These are phyloP conservation scores for Leishmania guyanensis DNA, from an alignment of 208 protist genomes.

Conservation along the genomic window DNA sequence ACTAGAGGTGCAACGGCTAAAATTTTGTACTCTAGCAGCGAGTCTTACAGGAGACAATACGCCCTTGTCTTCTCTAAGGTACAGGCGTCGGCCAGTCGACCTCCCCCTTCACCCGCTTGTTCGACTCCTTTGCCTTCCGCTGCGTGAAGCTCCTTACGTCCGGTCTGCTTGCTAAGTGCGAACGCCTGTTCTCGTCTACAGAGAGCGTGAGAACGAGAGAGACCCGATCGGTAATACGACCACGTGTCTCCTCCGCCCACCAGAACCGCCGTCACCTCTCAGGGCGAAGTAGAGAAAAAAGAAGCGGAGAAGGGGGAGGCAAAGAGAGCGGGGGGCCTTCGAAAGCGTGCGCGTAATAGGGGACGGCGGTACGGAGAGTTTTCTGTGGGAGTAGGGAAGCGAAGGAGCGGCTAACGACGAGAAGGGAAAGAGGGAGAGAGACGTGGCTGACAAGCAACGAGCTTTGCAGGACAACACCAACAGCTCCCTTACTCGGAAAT, in stretches of 20 bases:
- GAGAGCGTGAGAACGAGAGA: constrained; percentile 1
- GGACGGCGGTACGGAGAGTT: not conserved
- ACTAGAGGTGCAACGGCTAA: not conserved
- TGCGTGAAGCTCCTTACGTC: not conserved
- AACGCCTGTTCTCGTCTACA: not conserved
- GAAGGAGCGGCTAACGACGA: not conserved
- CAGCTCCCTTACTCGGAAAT: not conserved
- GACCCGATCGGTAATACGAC: not conserved
- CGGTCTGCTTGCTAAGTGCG: not conserved
- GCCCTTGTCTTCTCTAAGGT: not conserved
- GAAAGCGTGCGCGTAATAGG: not conserved
- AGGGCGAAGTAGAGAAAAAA: not conserved
- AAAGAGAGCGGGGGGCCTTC: not conserved
- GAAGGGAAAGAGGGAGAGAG: not conserved
- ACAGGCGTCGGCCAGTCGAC: not conserved
- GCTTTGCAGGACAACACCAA: not conserved
- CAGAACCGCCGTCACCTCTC: not conserved
- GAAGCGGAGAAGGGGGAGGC: not conserved
- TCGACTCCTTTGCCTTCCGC: not conserved
- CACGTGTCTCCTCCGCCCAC: not conserved
- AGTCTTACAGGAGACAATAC: not conserved
- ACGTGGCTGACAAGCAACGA: not conserved
- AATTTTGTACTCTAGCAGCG: too few relatives aligned
- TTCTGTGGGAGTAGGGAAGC: not conserved
- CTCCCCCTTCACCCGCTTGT: not conserved